Evolutionary conservation across 371 early-diverging fungal species (phyloP), one percentile per base, ranked within the genome.

Genomic region (Sporodiniella umbellata): DNA sequence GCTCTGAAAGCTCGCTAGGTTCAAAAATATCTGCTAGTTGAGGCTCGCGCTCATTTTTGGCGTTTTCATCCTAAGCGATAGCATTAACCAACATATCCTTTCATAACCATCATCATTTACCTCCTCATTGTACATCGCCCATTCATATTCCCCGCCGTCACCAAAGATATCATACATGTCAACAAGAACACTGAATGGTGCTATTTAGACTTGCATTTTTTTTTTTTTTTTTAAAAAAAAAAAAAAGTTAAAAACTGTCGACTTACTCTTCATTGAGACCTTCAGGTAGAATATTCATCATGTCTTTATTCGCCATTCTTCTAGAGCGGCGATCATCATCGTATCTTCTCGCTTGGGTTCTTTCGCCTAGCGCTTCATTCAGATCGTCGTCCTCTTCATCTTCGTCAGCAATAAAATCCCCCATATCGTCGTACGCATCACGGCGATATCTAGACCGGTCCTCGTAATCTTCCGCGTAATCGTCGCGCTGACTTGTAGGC

Each of bases 131-230:
- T 66, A 70, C 56, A 95, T 64, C 3, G 96, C 97, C 64, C 86
- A 93, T 15, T 78, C 87, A 61, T 96, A 95, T 33, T 96, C 96
- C 14, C 71, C 79, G 51, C 94, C 94, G 56, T 90, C 93, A 19
- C 92, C 96, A 68, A 96, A 95, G 18, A 95, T 86, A 43, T 93
- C 91, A 53, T 85, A 83, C 66, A 92, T 82, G 52, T 94, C 92
- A 31, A 79, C 68, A 79, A 87, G 81, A n/a, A 84, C 85, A 45
- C 91, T 90, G 54, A 49, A 0, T 19, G n/a, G n/a, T n/a, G n/a
- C n/a, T n/a, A n/a, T n/a, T n/a, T n/a, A n/a, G n/a, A n/a, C n/a
- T n/a, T n/a, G n/a, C n/a, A n/a, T n/a, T n/a, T n/a, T n/a, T n/a
- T n/a, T n/a, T n/a, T n/a, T n/a, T n/a, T n/a, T n/a, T n/a, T n/a